These are phyloP conservation scores for Herpetospermum pedunculosum DNA, from an alignment of 306 rosid species.

Conservation along the genomic window DNA sequence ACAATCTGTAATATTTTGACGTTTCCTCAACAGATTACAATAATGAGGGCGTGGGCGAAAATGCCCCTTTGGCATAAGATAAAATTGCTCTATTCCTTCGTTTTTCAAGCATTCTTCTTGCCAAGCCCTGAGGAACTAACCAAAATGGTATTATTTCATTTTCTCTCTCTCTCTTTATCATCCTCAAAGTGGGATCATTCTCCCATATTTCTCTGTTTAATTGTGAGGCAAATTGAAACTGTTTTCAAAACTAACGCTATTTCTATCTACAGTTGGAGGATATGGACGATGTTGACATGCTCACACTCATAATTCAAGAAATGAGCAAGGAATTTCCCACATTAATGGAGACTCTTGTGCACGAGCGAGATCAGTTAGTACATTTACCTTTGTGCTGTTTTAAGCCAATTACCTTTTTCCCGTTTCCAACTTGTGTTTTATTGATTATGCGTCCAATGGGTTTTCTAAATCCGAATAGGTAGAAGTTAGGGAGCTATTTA, in stretches of 20 bases:
- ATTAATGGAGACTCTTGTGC: slow-evolving; percentile 89
- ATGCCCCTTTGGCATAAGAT: slow-evolving; percentile 92
- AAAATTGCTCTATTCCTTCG: slow-evolving; percentile 50
- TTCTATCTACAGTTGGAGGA: slow-evolving; percentile 61
- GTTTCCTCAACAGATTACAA: slow-evolving; percentile 49
- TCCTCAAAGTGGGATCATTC: slow-evolving; percentile 1
- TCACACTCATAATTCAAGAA: slow-evolving; percentile 82
- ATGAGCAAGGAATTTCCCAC: slow-evolving; percentile 89
- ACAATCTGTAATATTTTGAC: not conserved
- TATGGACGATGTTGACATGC: slow-evolving; percentile 83
- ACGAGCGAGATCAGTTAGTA: slow-evolving; percentile 84
- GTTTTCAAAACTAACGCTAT: not conserved
- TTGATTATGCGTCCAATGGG: not conserved
- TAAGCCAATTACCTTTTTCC: not conserved
- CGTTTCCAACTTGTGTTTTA: not conserved
- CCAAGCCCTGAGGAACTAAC: slow-evolving; percentile 71
- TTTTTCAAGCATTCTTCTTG: slow-evolving; percentile 72
- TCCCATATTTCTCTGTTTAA: not conserved
- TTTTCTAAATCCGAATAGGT: not conserved
- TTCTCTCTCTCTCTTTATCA: not conserved
- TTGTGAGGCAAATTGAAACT: not conserved
- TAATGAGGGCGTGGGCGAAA: slow-evolving; percentile 82
- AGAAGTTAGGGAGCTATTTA: not conserved
- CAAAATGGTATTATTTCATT: slow-evolving; percentile 48
- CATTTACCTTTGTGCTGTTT: not conserved